Base-by-base conservation (phyloP, 176 grass and related monocot species). In the Elaeis guineensis region DNA sequence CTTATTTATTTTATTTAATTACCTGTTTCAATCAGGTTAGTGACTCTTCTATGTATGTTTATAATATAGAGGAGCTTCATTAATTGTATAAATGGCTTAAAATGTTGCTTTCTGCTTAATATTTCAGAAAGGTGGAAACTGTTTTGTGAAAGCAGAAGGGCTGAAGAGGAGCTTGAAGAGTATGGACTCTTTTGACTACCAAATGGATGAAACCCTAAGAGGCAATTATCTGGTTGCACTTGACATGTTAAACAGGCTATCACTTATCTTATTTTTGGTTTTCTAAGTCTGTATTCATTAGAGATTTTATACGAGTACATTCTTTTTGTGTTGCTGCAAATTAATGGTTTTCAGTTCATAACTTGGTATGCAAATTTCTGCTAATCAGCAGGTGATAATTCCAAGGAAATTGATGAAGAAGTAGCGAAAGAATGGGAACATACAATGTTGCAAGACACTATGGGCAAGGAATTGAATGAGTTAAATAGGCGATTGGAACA, bases 401-500 rank as follows among this genome's bases (percentile, higher is more conserved):
- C 75, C 72, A 93, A 86, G 72, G 94, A 92, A 63, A 89, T 92
- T 64, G 88, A 92, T 51, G 93, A 98, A 71, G 93, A 98, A 77
- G 81, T 77, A 49, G 79, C 74, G 39, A 98, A 93, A 89, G 94
- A 93, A 75, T 93, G 85, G 94, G 94, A 98, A 80, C 71, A 98
- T 72, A 83, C 84, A 73, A 76, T 98, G 63, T 81, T 93, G 53
- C 85, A 98, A 90, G 88, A 98, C 74, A 86, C 79, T 32, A 74
- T 98, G 82, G 94, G 68, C 67, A 98, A 93, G 75, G 88, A 98
- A 56, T 81, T 98, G 66, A 89, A 89, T 81, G 88, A 98, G 74
- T 75, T 98, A 77, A 98, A 98, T 63, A 87, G 85, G 60, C 82
- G 72, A 66, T 72, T 98, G 16, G 94, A 98, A 35, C 77, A 93